Evolutionary conservation across 179 eudicot genomes (phyloP).

Genomic region (Silene coronaria): DNA sequence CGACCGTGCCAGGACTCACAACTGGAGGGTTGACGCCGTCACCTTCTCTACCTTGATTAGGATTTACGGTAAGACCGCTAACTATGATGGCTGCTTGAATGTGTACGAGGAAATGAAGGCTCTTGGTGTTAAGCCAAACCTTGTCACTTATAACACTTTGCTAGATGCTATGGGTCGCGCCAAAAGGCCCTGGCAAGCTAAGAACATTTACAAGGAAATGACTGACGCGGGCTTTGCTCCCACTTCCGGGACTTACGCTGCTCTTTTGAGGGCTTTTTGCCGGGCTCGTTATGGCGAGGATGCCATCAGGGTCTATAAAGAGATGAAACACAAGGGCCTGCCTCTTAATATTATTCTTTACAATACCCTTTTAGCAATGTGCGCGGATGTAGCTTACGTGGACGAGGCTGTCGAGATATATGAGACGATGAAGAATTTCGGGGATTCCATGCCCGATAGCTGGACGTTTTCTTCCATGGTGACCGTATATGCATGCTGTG

Average conservation of each 20-base stretch:
- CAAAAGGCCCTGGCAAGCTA: conserved; percentile 93
- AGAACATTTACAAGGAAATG: conserved; percentile 61
- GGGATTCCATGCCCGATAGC: conserved; percentile 55
- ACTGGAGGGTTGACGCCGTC: conserved; percentile 63
- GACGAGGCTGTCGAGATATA: conserved; percentile 72
- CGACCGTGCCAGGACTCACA: conserved; percentile 70
- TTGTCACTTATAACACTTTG: conserved; percentile 53
- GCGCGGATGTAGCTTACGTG: conserved; percentile 69
- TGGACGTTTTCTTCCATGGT: conserved; percentile 85
- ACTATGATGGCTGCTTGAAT: conserved; percentile 89
- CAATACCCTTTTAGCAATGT: conserved; percentile 68
- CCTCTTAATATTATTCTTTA: conserved; percentile 56
- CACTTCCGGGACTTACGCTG: conserved; percentile 67
- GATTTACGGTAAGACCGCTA: conserved; percentile 56
- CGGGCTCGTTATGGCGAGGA: conserved; percentile 74
- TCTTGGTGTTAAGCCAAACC: conserved; percentile 53
- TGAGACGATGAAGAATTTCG: conserved; percentile 59
- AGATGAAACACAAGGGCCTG: conserved; percentile 68
- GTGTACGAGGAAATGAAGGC: conserved; percentile 96
- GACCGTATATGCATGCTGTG: conserved; percentile 63
- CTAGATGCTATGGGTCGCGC: conserved; percentile 90
- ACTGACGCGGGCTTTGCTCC: conserved; percentile 46
- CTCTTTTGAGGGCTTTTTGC: conserved; percentile 68
- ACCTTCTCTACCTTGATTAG: conserved; percentile 71
- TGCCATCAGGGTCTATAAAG: conserved; percentile 57